phyloP scores from a whole-genome alignment of 140 eudicot genomes.

The Cichorium intybus region DNA sequence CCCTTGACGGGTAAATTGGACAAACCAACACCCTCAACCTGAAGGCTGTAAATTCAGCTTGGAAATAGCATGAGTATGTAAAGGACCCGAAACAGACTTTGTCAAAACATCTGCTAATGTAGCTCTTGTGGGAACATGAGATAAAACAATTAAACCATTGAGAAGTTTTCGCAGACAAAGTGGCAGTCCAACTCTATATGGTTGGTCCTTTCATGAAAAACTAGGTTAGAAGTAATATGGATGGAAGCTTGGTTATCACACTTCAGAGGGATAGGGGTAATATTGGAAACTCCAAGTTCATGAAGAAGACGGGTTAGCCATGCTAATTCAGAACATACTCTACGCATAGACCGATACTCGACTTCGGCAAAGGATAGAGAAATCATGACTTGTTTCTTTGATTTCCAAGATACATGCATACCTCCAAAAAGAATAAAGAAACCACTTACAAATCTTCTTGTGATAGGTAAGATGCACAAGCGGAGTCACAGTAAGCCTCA shows the following conservation, averaged over 20 bases:
- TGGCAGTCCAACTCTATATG: neutral
- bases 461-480: neutral
- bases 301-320: neutral
- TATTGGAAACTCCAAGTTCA: neutral
- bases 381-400: neutral
- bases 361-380: neutral
- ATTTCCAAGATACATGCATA: neutral
- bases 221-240: neutral
- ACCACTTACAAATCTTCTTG: too few species aligned
- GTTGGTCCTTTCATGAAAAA: neutral
- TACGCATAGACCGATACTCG: neutral
- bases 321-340: neutral
- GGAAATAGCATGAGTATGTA: too few species aligned
- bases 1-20: too few species aligned
- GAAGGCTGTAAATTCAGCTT: too few species aligned
- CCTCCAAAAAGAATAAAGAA: neutral
- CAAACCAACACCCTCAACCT: too few species aligned
- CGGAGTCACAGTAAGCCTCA: neutral
- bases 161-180: too few species aligned
- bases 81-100: too few species aligned
- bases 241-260: neutral
- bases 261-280: neutral
- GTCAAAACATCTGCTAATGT: too few species aligned
- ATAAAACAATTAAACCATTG: neutral
- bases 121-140: neutral